These are phyloP conservation scores for Boletus subcaerulescens DNA, from an alignment of 768 basidiomycete species.

Conservation along the genomic window DNA sequence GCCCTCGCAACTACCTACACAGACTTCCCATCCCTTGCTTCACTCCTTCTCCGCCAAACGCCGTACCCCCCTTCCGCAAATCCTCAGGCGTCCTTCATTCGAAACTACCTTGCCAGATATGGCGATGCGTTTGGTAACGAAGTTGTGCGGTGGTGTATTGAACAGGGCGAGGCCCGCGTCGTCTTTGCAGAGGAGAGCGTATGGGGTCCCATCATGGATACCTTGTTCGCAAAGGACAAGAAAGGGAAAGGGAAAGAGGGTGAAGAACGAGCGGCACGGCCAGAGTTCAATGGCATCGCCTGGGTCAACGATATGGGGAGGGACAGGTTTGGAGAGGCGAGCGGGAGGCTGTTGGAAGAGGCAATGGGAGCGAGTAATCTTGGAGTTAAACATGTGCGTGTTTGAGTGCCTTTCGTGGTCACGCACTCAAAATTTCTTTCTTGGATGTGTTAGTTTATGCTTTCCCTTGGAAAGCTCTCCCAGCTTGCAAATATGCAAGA, in stretches of 20 bases:
- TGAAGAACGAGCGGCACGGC: slow-evolving; percentile 39
- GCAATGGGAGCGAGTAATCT: slow-evolving; percentile 55
- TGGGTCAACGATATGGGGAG: slow-evolving; percentile 89
- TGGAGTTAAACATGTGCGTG: slow-evolving; percentile 72
- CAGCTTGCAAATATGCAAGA: slow-evolving; percentile 66
- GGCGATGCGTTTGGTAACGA: slow-evolving; percentile 83
- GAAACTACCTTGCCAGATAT: slow-evolving; percentile 72
- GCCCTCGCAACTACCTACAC: slow-evolving; percentile 80
- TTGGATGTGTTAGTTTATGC: slow-evolving; percentile 60
- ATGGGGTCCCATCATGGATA: slow-evolving; percentile 62
- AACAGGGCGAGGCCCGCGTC: slow-evolving; percentile 79
- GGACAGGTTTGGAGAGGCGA: slow-evolving; percentile 61
- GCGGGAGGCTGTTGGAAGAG: slow-evolving; percentile 60
- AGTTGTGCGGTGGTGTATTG: slow-evolving; percentile 91
- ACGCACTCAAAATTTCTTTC: slow-evolving; percentile 5
- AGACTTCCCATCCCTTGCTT: slow-evolving; percentile 83
- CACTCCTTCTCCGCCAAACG: slow-evolving; percentile 69
- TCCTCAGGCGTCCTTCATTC: slow-evolving; percentile 59
- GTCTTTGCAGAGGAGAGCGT: slow-evolving; percentile 75
- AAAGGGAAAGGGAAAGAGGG: slow-evolving; percentile 27
- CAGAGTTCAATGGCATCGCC: slow-evolving; percentile 54
- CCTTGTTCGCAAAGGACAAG: slow-evolving; percentile 49
- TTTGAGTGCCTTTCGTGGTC: background rate
- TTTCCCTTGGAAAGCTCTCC: slow-evolving; percentile 86
- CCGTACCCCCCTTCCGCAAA: slow-evolving; percentile 65